Evolutionary conservation across 176 grass and related monocot species (phyloP), one percentile per base, ranked within the genome.

Genomic region (Aegilops longissima): DNA sequence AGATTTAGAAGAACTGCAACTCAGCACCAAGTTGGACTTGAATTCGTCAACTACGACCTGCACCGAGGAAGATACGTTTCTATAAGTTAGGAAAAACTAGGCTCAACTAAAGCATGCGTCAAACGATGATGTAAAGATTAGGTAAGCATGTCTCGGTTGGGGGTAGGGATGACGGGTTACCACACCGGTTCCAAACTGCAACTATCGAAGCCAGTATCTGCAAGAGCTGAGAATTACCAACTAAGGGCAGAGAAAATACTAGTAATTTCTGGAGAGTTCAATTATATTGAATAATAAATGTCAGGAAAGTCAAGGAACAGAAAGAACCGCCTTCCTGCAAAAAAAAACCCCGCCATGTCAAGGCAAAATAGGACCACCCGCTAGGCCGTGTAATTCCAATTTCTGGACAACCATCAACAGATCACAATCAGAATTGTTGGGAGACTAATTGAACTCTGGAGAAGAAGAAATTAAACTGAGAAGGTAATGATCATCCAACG

Each of bases 81-180:
- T 34, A 51, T 52, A 14, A 59, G 42, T 76, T 81, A 20, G 18
- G 56, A 66, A 44, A 45, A 54, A 54, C 51, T 54, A 6, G 51
- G 16, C 51, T 54, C 24, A 16, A 4, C 52, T 51, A 80, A 70
- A 54, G 20, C n/a, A 85, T 42, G 23, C 12, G 16, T 61, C 33
- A 61, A 44, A 36, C 21, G 27, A 51, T 44, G 20, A 13, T 47
- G 16, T 54, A 54, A 54, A 54, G 24, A 34, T 10, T n/a, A 75
- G 27, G 40, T 16, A 88, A 83, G 81, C 74, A 30, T 88, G 66
- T 76, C 14, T 47, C 12, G 3, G 27, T 12, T 82, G 16, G 64
- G 49, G 54, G 18, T 20, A 20, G 54, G 54, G 54, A 58, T 59
- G 14, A 76, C 44, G 49, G 49, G 51, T 54, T 54, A 31, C 42